Conservation (phyloP, 2,329 filamentous ascomycete genomes). For the Davidsoniella australis region DNA sequence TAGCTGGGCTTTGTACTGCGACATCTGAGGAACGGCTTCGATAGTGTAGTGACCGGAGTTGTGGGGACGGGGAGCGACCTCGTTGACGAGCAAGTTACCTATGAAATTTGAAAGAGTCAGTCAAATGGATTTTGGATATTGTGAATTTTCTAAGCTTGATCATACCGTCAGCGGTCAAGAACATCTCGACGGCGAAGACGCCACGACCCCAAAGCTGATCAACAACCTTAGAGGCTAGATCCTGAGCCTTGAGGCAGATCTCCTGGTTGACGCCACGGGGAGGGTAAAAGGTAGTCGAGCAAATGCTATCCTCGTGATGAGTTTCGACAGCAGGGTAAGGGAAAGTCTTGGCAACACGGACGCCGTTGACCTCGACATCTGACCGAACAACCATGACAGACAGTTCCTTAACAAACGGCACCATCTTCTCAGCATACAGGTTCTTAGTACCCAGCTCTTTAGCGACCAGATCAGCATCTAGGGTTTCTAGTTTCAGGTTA, state of each 20-base stretch:
- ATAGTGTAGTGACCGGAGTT: constrained; percentile 95
- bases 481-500: constrained; percentile 34
- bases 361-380: constrained; percentile 37
- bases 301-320: constrained; percentile 87
- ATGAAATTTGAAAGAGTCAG: constrained; percentile 3
- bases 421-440: constrained; percentile 82
- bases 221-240: constrained; percentile 64
- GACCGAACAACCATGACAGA: constrained; percentile 92
- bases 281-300: constrained; percentile 79
- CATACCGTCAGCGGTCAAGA: constrained; percentile 55
- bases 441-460: constrained; percentile 47
- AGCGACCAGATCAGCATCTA: constrained; percentile 42
- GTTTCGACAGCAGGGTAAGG: constrained; percentile 88
- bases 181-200: constrained; percentile 94
- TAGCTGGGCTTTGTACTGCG: constrained; percentile 84
- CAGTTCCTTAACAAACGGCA: constrained; percentile 69
- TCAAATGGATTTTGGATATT: constrained; percentile 5
- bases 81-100: constrained; percentile 59
- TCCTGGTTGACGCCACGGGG: constrained; percentile 50
- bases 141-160: neutral
- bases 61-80: constrained; percentile 66
- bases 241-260: constrained; percentile 49
- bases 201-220: constrained; percentile 71
- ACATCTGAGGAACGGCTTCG: constrained; percentile 69
- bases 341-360: constrained; percentile 32